phyloP scores from a whole-genome alignment of 1,139 yeast genomes.

The Candida labiduridarum region DNA sequence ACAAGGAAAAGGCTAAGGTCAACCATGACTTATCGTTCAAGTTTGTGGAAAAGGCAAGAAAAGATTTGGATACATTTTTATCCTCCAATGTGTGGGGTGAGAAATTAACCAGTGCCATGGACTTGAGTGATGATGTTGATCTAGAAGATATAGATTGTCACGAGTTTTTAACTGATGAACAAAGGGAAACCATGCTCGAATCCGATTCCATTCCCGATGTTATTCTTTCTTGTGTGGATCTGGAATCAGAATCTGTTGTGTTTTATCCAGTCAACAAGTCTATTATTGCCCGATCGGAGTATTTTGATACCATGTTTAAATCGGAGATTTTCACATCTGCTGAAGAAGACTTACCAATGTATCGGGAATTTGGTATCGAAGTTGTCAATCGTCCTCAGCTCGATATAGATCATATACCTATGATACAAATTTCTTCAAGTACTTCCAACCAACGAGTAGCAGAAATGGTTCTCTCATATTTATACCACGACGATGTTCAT shows the following conservation, averaged over 20 bases:
- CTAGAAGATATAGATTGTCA: constrained; percentile 35
- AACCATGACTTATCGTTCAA: constrained; percentile 47
- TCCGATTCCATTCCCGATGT: constrained; percentile 50
- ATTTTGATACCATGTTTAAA: constrained; percentile 65
- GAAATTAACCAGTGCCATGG: constrained; percentile 15
- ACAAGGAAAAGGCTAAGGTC: constrained; percentile 37
- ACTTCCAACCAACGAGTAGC: constrained; percentile 41
- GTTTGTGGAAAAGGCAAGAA: constrained; percentile 51
- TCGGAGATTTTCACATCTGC: constrained; percentile 39
- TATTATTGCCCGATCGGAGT: constrained; percentile 61
- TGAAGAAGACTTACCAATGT: constrained; percentile 22
- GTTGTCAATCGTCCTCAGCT: constrained; percentile 28
- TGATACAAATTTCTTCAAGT: constrained; percentile 30
- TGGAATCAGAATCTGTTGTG: constrained; percentile 25
- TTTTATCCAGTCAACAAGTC: constrained; percentile 68
- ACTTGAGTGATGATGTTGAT: constrained; percentile 24
- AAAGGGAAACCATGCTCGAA: constrained; percentile 22
- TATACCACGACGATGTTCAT: constrained; percentile 61
- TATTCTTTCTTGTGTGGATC: constrained; percentile 42
- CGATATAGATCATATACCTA: constrained; percentile 27
- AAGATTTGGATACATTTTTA: constrained; percentile 46
- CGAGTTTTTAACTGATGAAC: constrained; percentile 19
- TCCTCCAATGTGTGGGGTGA: constrained; percentile 35
- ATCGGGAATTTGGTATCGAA: constrained; percentile 10
- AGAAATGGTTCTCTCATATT: constrained; percentile 55